Percentiles rank a stretch among this genome's conserved stretches.
Conservation (phyloP, 257 asterid species). For the Coffea eugenioides region DNA sequence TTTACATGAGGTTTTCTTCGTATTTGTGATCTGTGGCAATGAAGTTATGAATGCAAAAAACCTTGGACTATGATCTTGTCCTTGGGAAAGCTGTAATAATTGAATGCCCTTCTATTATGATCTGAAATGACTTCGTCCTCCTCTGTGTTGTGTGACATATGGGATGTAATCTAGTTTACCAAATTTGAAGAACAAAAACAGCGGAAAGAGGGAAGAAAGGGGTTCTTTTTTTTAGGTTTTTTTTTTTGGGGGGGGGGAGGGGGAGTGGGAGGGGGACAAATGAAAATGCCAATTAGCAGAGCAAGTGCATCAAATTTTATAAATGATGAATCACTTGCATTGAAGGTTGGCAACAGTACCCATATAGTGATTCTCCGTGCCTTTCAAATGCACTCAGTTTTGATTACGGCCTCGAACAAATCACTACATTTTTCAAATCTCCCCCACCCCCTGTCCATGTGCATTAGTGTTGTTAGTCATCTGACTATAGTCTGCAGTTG, state of each 20-base stretch:
- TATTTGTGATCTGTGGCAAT: background rate
- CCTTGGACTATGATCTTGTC: background rate
- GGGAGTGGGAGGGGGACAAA: too few species aligned
- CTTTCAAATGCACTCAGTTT: conserved; percentile 39
- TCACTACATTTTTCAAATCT: background rate
- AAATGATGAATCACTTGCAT: conserved; percentile 55
- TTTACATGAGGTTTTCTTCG: background rate
- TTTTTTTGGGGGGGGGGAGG: background rate
- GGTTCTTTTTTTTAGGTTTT: too few species aligned
- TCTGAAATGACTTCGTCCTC: background rate
- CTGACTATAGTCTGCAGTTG: too few species aligned
- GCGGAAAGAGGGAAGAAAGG: too few species aligned
- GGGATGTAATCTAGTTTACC: background rate
- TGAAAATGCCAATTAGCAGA: conserved; percentile 57
- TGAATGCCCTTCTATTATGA: background rate
- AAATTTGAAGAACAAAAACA: background rate
- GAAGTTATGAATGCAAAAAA: background rate
- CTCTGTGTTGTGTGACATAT: background rate
- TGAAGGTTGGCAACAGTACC: conserved; percentile 60
- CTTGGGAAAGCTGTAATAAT: background rate
- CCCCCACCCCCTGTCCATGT: background rate
- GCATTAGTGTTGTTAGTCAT: too few species aligned
- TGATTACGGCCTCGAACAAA: conserved; percentile 38
- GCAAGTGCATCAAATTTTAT: conserved; percentile 47
- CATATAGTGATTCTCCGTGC: conserved; percentile 62